Evolutionary conservation across 306 rosid genomes (phyloP).

Genomic region (Trichosanthes truncata): DNA sequence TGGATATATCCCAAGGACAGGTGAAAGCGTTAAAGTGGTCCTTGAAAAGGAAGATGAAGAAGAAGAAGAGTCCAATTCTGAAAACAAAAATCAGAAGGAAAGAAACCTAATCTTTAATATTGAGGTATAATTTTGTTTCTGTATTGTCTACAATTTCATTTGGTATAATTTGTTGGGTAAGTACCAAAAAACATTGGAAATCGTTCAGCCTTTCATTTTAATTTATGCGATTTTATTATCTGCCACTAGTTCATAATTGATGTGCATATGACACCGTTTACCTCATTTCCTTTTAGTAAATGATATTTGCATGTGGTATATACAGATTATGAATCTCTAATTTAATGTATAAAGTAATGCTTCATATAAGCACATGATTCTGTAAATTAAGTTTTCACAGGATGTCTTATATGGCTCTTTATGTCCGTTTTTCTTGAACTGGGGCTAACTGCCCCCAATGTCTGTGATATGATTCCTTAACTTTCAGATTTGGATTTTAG

Average conservation of each 20-base stretch:
- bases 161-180: neutral
- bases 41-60: conserved; percentile 83
- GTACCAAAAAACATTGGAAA: neutral
- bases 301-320: neutral
- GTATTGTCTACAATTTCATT: neutral
- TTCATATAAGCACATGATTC: neutral
- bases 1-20: conserved; percentile 96
- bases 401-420: neutral
- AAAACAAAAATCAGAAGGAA: conserved; percentile 59
- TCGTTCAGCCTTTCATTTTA: neutral
- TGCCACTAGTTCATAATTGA: neutral
- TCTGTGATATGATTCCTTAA: neutral
- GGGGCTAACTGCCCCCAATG: neutral
- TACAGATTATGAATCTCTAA: neutral
- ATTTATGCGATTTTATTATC: neutral
- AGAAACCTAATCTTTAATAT: conserved; percentile 66
- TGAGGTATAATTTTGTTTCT: conserved; percentile 43
- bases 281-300: neutral
- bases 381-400: neutral
- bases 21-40: conserved; percentile 77
- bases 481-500: neutral
- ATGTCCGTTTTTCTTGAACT: neutral
- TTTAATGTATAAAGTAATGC: neutral
- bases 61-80: conserved; percentile 44
- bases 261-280: neutral